phyloP scores from a whole-genome alignment of 371 early-diverging fungal species.

The Apophysomyces sp. region DNA sequence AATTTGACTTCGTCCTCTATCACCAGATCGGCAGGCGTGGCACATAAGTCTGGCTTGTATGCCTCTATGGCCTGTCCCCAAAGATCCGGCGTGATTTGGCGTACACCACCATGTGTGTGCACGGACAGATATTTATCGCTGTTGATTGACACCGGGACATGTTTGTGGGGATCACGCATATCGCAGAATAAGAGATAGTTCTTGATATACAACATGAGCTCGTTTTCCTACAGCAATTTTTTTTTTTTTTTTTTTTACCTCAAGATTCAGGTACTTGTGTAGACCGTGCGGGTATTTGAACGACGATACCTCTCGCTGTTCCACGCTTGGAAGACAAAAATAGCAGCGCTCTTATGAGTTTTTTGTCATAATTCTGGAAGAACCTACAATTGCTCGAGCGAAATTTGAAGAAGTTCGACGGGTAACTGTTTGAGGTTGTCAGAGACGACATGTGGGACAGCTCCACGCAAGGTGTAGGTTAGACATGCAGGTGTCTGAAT shows the following conservation, averaged over 20 bases:
- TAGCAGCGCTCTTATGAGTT: neutral
- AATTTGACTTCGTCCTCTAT: conserved; percentile 49
- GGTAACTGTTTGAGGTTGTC: conserved; percentile 57
- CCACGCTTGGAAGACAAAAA: conserved; percentile 27
- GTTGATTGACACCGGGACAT: conserved; percentile 47
- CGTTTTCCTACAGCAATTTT: neutral
- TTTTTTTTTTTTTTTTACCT: conserved; percentile 21
- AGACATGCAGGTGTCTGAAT: conserved; percentile 72
- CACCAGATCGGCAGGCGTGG: conserved; percentile 41
- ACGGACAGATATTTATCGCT: conserved; percentile 67
- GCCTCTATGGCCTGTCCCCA: conserved; percentile 49
- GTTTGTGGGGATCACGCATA: conserved; percentile 60
- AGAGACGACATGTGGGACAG: conserved; percentile 74
- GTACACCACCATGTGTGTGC: conserved; percentile 66
- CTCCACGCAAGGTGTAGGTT: conserved; percentile 68
- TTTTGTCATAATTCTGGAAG: neutral
- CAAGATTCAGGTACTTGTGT: conserved; percentile 55
- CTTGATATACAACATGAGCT: conserved; percentile 11
- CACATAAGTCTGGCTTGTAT: conserved; percentile 57
- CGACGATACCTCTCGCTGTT: conserved; percentile 44
- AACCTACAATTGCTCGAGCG: conserved; percentile 63
- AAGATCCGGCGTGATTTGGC: conserved; percentile 53
- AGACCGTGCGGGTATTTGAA: conserved; percentile 55
- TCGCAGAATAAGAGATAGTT: conserved; percentile 60
- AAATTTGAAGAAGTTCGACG: conserved; percentile 46